Percentiles rank a stretch among this genome's conserved stretches.
Conservation (phyloP, 176 grass and related monocot species). For the Elaeis guineensis region DNA sequence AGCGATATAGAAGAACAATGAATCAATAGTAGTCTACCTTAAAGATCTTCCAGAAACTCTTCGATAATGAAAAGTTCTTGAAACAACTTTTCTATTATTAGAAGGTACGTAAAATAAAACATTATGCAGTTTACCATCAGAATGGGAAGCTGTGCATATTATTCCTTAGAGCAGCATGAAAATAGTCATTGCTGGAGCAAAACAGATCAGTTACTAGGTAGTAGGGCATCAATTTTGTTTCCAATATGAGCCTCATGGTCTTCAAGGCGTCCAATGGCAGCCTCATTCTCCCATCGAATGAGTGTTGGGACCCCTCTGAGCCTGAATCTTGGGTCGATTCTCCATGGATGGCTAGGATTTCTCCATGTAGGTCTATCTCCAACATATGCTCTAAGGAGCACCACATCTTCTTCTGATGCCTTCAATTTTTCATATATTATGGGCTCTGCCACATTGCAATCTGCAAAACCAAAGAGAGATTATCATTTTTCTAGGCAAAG, state of each 20-base stretch:
- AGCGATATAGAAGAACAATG: no score
- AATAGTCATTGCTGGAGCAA: no score
- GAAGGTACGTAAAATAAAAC: no score
- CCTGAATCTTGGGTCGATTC: conserved; percentile 59
- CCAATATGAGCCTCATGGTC: conserved; percentile 59
- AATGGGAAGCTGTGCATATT: no score
- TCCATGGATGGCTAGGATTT: conserved; percentile 60
- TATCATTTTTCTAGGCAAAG: no score
- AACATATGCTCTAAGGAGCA: conserved; percentile 72
- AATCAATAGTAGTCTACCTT: no score
- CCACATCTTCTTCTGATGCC: conserved; percentile 26
- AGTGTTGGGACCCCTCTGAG: conserved; percentile 76
- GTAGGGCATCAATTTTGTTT: conserved; percentile 50
- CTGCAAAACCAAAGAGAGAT: conserved; percentile 17
- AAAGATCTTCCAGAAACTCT: no score
- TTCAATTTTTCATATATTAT: conserved; percentile 63
- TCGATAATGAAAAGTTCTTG: no score
- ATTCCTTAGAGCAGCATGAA: no score
- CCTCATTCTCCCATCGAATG: conserved; percentile 68
- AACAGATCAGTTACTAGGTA: conserved; percentile 19
- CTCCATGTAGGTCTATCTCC: conserved; percentile 81
- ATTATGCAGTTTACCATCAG: no score
- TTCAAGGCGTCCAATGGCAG: conserved; percentile 39
- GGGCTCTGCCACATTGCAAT: conserved; percentile 94
- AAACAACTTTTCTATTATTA: no score